Conservation (phyloP, 768 basidiomycete species). For the Butyriboletus loyo region DNA sequence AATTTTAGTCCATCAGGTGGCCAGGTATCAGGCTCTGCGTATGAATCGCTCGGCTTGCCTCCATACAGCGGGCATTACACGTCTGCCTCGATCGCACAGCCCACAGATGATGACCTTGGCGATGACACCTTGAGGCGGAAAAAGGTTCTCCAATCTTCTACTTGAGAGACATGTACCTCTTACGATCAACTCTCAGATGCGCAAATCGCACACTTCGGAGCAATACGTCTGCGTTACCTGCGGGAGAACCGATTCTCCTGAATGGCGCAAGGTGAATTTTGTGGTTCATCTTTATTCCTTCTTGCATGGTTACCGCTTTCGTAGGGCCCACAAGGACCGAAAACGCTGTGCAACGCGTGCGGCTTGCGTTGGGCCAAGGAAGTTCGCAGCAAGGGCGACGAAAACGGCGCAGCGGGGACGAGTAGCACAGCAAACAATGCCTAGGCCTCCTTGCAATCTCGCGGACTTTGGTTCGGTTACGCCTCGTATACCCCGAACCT, state of each 20-base stretch:
- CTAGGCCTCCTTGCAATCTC: constrained; percentile 7
- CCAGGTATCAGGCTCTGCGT: constrained; percentile 11
- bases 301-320: constrained; percentile 17
- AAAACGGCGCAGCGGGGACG: constrained; percentile 25
- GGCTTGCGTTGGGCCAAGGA: constrained; percentile 92
- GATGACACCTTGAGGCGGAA: constrained; percentile 61
- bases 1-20: constrained; percentile 7
- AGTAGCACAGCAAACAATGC: constrained; percentile 18
- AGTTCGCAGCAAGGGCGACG: constrained; percentile 43
- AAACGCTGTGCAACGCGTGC: constrained; percentile 97
- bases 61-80: constrained; percentile 17
- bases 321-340: constrained; percentile 90
- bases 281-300: background rate
- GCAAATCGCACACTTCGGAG: constrained; percentile 48
- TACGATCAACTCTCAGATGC: constrained; percentile 15
- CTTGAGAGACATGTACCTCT: background rate
- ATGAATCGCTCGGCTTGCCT: constrained; percentile 21
- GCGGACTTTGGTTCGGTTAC: background rate
- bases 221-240: constrained; percentile 90
- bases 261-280: constrained; percentile 81
- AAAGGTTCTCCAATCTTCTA: constrained; percentile 42
- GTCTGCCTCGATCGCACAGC: constrained; percentile 10
- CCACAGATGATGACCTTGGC: constrained; percentile 39
- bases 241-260: constrained; percentile 92
- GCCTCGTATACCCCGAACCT: constrained; percentile 4